These are phyloP conservation scores for Linaria vulgaris DNA, from an alignment of 257 asterid genomes.

Conservation along the genomic window DNA sequence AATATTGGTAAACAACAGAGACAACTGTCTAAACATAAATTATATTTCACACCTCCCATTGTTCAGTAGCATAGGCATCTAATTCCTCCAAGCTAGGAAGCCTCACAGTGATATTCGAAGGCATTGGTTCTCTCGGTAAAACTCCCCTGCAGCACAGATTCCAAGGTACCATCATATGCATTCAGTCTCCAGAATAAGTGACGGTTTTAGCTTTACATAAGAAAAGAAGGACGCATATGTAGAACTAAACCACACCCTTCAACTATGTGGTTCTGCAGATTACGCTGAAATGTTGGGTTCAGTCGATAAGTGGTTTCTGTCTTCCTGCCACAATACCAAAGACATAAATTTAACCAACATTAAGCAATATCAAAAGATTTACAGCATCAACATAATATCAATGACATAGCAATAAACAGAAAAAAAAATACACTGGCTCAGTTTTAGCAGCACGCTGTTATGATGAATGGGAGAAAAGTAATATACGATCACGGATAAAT, in stretches of 20 bases:
- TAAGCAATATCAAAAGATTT: conserved; percentile 21
- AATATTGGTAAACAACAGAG: conserved; percentile 16
- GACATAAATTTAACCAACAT: conserved; percentile 24
- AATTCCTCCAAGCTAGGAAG: conserved; percentile 87
- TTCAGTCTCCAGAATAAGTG: conserved; percentile 13
- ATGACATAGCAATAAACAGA: background rate
- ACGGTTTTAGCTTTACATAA: conserved; percentile 10
- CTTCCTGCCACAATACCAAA: conserved; percentile 56
- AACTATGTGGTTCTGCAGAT: conserved; percentile 80
- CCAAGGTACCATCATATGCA: conserved; percentile 26
- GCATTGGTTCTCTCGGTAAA: conserved; percentile 95
- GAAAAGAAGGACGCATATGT: conserved; percentile 7
- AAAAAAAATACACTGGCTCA: background rate
- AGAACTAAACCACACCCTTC: conserved; percentile 61
- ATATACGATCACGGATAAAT: no score
- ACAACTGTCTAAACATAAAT: conserved; percentile 18
- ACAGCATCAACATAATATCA: conserved; percentile 1
- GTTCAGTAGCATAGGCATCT: conserved; percentile 80
- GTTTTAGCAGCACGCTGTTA: no score
- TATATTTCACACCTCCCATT: conserved; percentile 84
- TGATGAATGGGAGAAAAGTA: no score
- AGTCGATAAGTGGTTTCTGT: conserved; percentile 69
- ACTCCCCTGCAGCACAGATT: conserved; percentile 59
- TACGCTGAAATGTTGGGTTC: conserved; percentile 71
- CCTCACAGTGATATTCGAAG: conserved; percentile 75